Evolutionary conservation across 2,329 filamentous ascomycete species (phyloP), one percentile per base, ranked within the genome.

Genomic region (Paraphoma sp.): DNA sequence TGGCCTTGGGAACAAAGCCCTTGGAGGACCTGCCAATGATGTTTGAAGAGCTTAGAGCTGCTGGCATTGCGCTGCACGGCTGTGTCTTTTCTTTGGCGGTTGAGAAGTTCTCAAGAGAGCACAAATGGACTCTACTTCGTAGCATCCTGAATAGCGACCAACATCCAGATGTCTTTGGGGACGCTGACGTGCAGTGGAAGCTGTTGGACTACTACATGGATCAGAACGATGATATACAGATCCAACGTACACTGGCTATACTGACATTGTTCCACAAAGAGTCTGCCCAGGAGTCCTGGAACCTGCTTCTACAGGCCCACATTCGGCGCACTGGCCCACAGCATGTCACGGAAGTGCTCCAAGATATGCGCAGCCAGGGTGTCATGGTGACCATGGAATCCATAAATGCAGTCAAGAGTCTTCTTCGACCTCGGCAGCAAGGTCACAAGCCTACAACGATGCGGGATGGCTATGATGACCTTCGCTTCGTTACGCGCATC

Each of bases 21-120:
- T 74, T 86, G 0, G 77, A 82, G 31, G 83, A 82, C 6, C 79
- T 95, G n/a, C 69, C 81, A 23, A 72, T 79, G 0, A 85, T 86
- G 31, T 82, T 96, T 28, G 73, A 81, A 28, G 82, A 86, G 51
- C 80, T 97, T 3, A 80, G 84, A 57, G 78, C 82, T 49, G 79
- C 86, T 6, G 87, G 86, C 0, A 90, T 97, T 30, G 79, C 81
- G 0, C 79, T 92, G 29, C 82, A 85, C 4, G 76, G 82, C 5
- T 87, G 86, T 4, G 82, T 84, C 2, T 97, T 92, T 69, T 84
- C 86, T 44, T 82, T 84, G 42, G 81, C 90, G 9, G 68, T 96
- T 5, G 80, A 85, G 41, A 84, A 86, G 53, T 85, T 95, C 54
- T 88, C 88, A 4, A 75, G 75, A 17, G 80, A 83, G 33, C 80